Base-by-base conservation (phyloP, 352 stramenopile species). In the Phytopythium sindhum region DNA sequence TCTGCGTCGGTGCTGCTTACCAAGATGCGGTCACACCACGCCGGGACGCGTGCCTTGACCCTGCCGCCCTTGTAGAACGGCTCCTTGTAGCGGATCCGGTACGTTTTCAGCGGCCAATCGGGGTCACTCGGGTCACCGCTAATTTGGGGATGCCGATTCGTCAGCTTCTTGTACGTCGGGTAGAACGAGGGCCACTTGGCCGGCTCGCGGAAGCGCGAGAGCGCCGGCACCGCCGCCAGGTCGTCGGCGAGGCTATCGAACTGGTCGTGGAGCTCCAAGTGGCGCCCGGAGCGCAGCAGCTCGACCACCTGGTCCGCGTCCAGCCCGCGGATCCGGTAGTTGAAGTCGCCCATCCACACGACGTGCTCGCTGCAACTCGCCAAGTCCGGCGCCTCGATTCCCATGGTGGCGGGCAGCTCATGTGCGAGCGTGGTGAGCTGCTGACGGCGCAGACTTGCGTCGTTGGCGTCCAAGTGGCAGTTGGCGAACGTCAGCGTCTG, bases 291-390 rank as follows among this genome's bases (percentile, higher is more conserved):
- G 37, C 55, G 67, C 10, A 93, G 54, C 15, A 84, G 60, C 23
- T 65, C 65, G n/a, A 88, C 54, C 60, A 89, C 80, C 10, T 80
- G 70, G 35, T 78, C 67, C 0, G 75, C 74, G 31, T 81, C 77
- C 12, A 88, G 66, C 6, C 64, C 72, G 31, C 84, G 67, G 58
- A 90, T 78, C 11, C 78, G 78, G 67, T 92, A 93, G 69, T 91
- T 92, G 41, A 95, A 84, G 65, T 95, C 84, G 3, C 86, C 86
- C 72, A 91, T 87, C 82, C 84, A 91, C 31, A 95, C 68, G 10
- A 93, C 73, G 56, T 95, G 82, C 59, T 91, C 76, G 31, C 86
- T 91, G 56, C 83, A 76, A 12, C 64, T 74, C 4, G 79, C 81
- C 0, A 95, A 51, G 19, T 68, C 56, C 0, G 15, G 52, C 21